Evolutionary conservation across 306 rosid genomes (phyloP).

Genomic region (Prunus kanzakura): DNA sequence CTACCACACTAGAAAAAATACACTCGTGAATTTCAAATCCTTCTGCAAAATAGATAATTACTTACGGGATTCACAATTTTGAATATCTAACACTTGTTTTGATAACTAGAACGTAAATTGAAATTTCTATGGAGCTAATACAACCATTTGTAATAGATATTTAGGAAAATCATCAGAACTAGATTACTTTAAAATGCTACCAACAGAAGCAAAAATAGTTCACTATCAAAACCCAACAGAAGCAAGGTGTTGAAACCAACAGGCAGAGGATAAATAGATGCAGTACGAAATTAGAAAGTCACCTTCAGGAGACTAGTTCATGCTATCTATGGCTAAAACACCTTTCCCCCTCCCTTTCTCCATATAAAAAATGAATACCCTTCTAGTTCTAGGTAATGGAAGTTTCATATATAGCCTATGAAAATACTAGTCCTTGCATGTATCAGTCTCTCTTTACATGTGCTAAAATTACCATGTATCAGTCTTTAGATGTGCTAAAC

Average conservation of each 20-base stretch:
- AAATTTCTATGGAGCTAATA: not conserved
- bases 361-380: not conserved
- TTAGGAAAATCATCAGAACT: no score
- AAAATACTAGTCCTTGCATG: not conserved
- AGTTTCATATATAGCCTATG: not conserved
- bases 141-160: not conserved
- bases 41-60: not conserved
- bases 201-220: not conserved
- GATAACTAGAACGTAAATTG: not conserved
- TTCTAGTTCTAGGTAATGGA: not conserved
- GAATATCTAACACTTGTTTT: not conserved
- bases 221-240: not conserved
- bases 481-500: not conserved
- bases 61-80: not conserved
- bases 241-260: not conserved
- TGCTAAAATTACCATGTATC: not conserved
- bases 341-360: not conserved
- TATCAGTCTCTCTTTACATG: not conserved
- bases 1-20: conserved; percentile 2
- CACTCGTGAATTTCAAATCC: not conserved
- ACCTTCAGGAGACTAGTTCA: not conserved
- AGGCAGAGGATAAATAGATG: not conserved
- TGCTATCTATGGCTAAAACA: not conserved
- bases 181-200: no score
- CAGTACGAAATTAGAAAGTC: not conserved